phyloP scores from a whole-genome alignment of 257 asterid species.

The Nicotiana paniculata region DNA sequence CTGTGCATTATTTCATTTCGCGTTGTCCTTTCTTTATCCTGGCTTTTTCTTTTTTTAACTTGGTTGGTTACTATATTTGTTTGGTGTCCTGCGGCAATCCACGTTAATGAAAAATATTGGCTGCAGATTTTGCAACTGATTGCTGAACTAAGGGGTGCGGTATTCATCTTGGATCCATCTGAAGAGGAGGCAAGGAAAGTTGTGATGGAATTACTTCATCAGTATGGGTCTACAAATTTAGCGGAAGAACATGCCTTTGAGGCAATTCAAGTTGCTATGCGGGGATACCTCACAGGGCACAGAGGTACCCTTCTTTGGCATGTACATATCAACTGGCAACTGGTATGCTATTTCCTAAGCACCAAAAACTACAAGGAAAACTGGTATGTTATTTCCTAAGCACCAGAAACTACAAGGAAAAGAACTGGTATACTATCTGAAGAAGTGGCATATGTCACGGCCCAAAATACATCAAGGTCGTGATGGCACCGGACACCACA shows the following conservation, averaged over 20 bases:
- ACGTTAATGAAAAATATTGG: background rate
- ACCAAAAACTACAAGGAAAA: too few relatives aligned
- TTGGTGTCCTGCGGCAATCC: background rate
- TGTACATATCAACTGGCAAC: too few relatives aligned
- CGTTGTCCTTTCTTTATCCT: background rate
- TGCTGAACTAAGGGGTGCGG: background rate
- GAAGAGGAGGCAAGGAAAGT: constrained; percentile 12
- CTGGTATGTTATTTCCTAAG: too few relatives aligned
- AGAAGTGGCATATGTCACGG: too few relatives aligned
- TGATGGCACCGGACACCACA: too few relatives aligned
- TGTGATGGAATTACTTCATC: background rate
- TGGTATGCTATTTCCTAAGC: too few relatives aligned
- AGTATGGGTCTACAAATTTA: background rate
- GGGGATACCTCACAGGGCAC: background rate
- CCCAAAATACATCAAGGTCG: too few relatives aligned
- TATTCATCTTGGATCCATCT: constrained; percentile 8
- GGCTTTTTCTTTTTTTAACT: background rate
- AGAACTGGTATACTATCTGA: too few relatives aligned
- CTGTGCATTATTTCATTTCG: too few relatives aligned
- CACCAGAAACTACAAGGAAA: too few relatives aligned
- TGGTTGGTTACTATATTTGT: background rate
- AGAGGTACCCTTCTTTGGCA: too few relatives aligned
- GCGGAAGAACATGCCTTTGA: background rate
- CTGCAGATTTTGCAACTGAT: constrained; percentile 10
- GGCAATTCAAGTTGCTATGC: constrained; percentile 5